Base-by-base conservation (phyloP, 331 rosid genomes). In the Saraca asoca region DNA sequence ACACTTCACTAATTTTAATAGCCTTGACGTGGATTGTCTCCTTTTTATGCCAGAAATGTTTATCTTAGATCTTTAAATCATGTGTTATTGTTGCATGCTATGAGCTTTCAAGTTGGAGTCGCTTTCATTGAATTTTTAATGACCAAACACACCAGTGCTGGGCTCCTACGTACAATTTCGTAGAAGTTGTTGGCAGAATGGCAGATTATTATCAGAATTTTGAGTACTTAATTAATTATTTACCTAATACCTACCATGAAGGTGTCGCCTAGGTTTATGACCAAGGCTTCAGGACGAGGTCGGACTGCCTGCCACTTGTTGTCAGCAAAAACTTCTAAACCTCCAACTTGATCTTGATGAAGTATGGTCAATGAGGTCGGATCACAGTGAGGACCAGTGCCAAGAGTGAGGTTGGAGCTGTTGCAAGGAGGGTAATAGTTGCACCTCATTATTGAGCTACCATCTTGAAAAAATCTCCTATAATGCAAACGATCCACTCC, bases 331-430 rank as follows among this genome's bases (percentile, higher is more conserved):
- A 73, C 75, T 69, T 82, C 67, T 0, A 82, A 76, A 7, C 87
- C 87, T 17, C 79, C 77, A 45, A 82, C 75, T 31, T 75, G 72
- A 12, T 82, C 78, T 16, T 79, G 82, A 71, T 69, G 64, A 51
- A 82, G 87, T 52, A 82, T 60, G 38, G 84, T 82, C 17, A 82
- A 4, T 16, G 71, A 71, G 59, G 75, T 72, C 38, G 84, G 87
- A 37, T 82, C 87, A 57, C 64, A 64, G 24, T 82, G 87, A 37
- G 87, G 87, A 0, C 87, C 87, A 35, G 77, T 79, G 5, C 87
- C 87, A 5, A 82, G 58, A 0, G 82, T 55, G 31, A 72, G 41
- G 18, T 15, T 43, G 17, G 51, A 44, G 9, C 52, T 34, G 5
- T 29, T 11, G 75, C 87, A 82, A 33, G 74, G 33, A 1, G 84